Conservation (phyloP, 2,329 filamentous ascomycete genomes). For the Metarhizium robertsii region DNA sequence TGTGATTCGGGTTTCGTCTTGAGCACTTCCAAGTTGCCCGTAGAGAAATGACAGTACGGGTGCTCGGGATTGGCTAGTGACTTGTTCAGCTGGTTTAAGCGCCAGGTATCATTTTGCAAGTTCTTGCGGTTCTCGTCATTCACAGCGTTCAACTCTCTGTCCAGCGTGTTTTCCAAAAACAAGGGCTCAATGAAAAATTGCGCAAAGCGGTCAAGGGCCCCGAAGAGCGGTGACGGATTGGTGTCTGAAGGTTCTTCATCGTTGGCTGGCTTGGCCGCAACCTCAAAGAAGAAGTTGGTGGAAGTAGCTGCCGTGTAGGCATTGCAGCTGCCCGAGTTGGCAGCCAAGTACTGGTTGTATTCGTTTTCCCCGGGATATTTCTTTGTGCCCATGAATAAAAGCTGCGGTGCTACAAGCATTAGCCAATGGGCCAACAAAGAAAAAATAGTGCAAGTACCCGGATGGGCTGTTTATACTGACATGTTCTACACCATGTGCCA, state of each 20-base stretch:
- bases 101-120: constrained; percentile 81
- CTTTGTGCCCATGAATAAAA: constrained; percentile 97
- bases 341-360: constrained; percentile 85
- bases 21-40: constrained; percentile 77
- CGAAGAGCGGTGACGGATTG: constrained; percentile 57
- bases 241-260: constrained; percentile 43
- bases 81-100: constrained; percentile 80
- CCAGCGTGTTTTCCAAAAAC: constrained; percentile 75
- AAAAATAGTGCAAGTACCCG: constrained; percentile 4
- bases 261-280: constrained; percentile 68
- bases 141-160: constrained; percentile 79
- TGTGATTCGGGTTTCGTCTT: constrained; percentile 71
- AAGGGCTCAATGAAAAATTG: constrained; percentile 89
- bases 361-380: constrained; percentile 96
- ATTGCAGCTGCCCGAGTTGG: constrained; percentile 86
- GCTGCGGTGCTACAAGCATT: constrained; percentile 25
- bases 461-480: constrained; percentile 27
- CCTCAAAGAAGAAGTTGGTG: constrained; percentile 97
- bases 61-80: constrained; percentile 79
- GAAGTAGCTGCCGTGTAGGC: constrained; percentile 89
- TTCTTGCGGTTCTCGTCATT: constrained; percentile 99
- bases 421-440: constrained; percentile 5
- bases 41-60: constrained; percentile 86
- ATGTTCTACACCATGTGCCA: constrained; percentile 95
- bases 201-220: constrained; percentile 81